phyloP scores from a whole-genome alignment of 108 stramenopile species.

The Chaetoceros tenuissimus region DNA sequence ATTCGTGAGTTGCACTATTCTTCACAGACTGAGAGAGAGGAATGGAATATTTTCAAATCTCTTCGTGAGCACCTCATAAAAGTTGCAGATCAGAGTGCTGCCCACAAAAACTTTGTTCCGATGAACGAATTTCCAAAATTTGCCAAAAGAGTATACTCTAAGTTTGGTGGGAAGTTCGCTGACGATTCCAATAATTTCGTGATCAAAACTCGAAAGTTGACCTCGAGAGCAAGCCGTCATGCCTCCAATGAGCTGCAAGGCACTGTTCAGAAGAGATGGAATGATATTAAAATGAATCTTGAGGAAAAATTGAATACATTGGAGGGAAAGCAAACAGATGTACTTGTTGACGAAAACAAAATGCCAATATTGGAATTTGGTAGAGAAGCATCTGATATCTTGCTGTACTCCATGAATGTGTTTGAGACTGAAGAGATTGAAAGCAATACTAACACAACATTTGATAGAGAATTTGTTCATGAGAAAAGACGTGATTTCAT shows the following conservation, averaged over 20 bases:
- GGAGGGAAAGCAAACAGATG: conserved; percentile 33
- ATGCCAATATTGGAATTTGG: conserved; percentile 52
- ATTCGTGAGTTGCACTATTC: neutral
- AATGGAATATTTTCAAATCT: neutral
- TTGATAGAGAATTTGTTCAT: conserved; percentile 12
- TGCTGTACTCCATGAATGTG: conserved; percentile 17
- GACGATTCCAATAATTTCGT: neutral
- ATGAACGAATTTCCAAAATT: neutral
- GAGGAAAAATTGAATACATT: conserved; percentile 8
- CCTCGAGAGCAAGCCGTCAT: neutral
- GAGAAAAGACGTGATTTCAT: neutral
- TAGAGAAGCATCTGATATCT: conserved; percentile 22
- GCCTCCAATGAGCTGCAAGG: neutral
- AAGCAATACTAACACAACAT: conserved; percentile 10
- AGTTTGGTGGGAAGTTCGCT: neutral
- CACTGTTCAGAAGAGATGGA: neutral
- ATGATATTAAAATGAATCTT: neutral
- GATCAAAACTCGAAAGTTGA: neutral
- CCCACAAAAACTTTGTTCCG: too few species aligned
- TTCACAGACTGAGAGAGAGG: neutral
- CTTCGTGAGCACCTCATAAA: neutral
- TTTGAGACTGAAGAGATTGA: conserved; percentile 3
- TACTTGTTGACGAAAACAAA: conserved; percentile 13
- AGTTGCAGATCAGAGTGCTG: neutral
- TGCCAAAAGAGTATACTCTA: neutral